Base-by-base conservation (phyloP, 75 land plant species). In the Sequoia sempervirens region DNA sequence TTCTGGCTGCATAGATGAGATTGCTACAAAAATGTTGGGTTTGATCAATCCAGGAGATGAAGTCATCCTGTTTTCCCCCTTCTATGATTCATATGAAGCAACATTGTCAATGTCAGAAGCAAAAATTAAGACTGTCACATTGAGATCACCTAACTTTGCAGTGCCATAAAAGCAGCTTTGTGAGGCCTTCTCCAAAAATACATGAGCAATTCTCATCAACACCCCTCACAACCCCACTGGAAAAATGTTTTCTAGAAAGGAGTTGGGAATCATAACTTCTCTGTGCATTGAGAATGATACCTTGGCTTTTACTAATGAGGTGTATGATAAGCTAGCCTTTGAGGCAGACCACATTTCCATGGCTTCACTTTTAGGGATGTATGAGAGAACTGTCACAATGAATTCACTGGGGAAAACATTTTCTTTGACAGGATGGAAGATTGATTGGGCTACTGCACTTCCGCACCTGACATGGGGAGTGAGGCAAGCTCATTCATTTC, bases 161-260 rank as follows among this genome's bases (percentile, higher is more conserved):
- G 89, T 95, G 69, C 98, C 98, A 18, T 87, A 93, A 72, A 89
- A 92, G 50, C 98, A 95, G 92, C 94, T 97, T 34, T 89, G 86
- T 58, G 88, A 91, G 15, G 88, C 91, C n/a, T 84, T 97, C 82
- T 87, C 94, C 9, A 89, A 87, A 28, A 90, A 92, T 18, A 97
- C n/a, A 98, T 13, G 98, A 36, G 99, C 98, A 28, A 89, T 97
- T 56, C 85, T 97, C 41, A 90, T 97, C 37, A 97, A 97, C 87
- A 96, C 98, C 7, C 99, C 98, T n/a, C 99, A 97, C 83, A 97
- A 94, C 52, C 98, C 98, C 9, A 97, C 98, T 41, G 98, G 99
- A 37, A 97, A 97, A 79, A 95, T 97, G 91, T 96, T 97, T 82
- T 93, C 95, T 26, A 83, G 92, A 73, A 90, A 91, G 81, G 98